Conservation (phyloP, 495 filamentous ascomycete species). For the Cenococcum geophilum region DNA sequence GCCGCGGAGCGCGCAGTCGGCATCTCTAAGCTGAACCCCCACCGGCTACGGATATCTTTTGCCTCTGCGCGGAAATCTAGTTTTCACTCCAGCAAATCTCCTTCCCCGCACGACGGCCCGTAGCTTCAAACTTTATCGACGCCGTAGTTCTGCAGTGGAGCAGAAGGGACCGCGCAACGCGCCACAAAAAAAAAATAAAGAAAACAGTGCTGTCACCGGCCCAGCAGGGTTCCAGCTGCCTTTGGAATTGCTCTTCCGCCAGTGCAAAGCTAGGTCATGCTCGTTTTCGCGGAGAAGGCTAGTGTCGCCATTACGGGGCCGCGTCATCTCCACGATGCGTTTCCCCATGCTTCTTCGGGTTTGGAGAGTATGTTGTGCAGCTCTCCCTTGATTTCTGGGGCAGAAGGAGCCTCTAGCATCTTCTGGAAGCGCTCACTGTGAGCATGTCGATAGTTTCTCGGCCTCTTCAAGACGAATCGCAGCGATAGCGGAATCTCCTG, state of each 20-base stretch:
- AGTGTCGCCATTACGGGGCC: too few species aligned
- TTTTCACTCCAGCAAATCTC: background rate
- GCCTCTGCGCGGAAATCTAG: background rate
- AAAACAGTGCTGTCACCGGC: background rate
- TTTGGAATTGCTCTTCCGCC: too few species aligned
- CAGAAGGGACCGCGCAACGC: background rate
- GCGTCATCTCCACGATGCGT: too few species aligned
- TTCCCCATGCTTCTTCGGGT: too few species aligned
- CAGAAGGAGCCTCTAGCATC: too few species aligned
- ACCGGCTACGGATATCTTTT: background rate
- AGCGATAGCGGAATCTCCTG: too few species aligned
- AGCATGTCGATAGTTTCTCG: too few species aligned
- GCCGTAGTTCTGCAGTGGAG: background rate
- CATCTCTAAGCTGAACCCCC: background rate
- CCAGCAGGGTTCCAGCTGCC: background rate
- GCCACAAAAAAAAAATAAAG: background rate
- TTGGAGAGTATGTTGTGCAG: too few species aligned
- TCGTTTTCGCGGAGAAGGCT: too few species aligned
- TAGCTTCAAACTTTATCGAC: slow-evolving; percentile 1
- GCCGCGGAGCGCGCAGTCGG: background rate
- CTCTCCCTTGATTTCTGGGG: too few species aligned
- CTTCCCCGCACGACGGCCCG: background rate
- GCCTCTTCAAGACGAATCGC: background rate
- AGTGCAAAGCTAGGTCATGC: too few species aligned
- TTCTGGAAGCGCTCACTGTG: too few species aligned